Evolutionary conservation across 2,329 filamentous ascomycete genomes (phyloP).

Genomic region (Ascochyta viciae-villosae): DNA sequence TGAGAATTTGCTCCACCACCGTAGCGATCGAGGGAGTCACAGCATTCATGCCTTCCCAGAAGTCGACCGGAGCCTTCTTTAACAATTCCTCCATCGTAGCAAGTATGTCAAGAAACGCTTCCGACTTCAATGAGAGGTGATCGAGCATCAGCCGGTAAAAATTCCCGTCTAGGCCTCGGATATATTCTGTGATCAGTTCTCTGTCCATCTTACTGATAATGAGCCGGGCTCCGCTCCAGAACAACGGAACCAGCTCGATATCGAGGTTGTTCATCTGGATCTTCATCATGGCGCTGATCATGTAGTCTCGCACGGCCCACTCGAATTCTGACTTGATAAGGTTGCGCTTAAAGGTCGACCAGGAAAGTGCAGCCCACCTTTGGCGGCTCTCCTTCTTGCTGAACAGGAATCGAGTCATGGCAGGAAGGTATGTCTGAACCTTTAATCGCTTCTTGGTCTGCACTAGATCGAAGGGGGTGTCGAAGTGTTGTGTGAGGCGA

Average conservation of each 20-base stretch:
- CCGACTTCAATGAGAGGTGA: slow-evolving; percentile 62
- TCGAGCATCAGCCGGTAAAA: slow-evolving; percentile 66
- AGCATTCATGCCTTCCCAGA: slow-evolving; percentile 87
- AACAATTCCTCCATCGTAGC: slow-evolving; percentile 74
- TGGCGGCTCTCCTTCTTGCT: slow-evolving; percentile 69
- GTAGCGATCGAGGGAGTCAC: slow-evolving; percentile 80
- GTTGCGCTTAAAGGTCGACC: slow-evolving; percentile 68
- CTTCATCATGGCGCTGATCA: slow-evolving; percentile 70
- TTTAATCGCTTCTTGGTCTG: slow-evolving; percentile 81
- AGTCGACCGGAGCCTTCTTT: slow-evolving; percentile 76
- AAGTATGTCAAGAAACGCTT: slow-evolving; percentile 72
- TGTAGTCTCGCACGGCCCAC: slow-evolving; percentile 79
- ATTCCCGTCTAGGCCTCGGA: slow-evolving; percentile 80
- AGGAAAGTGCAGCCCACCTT: slow-evolving; percentile 72
- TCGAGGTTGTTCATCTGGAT: slow-evolving; percentile 64
- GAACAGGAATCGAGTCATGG: slow-evolving; percentile 86
- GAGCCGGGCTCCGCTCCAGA: slow-evolving; percentile 79
- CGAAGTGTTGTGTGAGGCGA: slow-evolving; percentile 68
- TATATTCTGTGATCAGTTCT: slow-evolving; percentile 75
- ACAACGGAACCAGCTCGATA: slow-evolving; percentile 66
- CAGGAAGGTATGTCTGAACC: slow-evolving; percentile 77
- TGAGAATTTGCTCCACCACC: slow-evolving; percentile 84
- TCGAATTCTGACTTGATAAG: slow-evolving; percentile 81
- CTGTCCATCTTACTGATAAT: slow-evolving; percentile 78
- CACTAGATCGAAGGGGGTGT: slow-evolving; percentile 81